Conservation (phyloP, 805 yeast species). For the Starmerella floricola region DNA sequence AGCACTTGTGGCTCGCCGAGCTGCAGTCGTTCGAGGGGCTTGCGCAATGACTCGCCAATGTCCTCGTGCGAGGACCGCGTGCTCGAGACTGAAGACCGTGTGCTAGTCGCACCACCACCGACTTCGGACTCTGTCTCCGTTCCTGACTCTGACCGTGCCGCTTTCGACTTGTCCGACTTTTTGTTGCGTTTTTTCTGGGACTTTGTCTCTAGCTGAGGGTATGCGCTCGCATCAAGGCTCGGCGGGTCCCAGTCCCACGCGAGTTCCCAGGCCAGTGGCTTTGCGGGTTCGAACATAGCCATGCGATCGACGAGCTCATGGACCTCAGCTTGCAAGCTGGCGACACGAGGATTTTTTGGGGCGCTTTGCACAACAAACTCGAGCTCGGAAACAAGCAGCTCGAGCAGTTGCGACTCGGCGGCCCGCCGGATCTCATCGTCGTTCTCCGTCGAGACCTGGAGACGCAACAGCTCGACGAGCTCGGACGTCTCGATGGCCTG, state of each 20-base stretch:
- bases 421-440: constrained; percentile 49
- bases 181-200: background rate
- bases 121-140: background rate
- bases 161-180: background rate
- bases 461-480: constrained; percentile 42
- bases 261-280: constrained; percentile 37
- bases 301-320: constrained; percentile 54
- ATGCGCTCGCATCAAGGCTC: constrained; percentile 35
- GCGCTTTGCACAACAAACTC: constrained; percentile 31
- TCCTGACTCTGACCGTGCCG: background rate
- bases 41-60: background rate
- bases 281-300: constrained; percentile 52
- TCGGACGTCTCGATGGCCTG: constrained; percentile 39
- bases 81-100: no score
- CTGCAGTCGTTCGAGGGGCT: background rate
- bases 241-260: constrained; percentile 46
- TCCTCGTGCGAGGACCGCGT: background rate
- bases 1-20: background rate
- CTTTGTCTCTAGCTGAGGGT: background rate
- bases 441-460: constrained; percentile 44
- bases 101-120: no score
- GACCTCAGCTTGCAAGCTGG: constrained; percentile 33
- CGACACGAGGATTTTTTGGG: background rate
- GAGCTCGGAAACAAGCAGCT: constrained; percentile 44
- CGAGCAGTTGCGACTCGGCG: constrained; percentile 49